Evolutionary conservation across 768 basidiomycete species (phyloP), one percentile per base, ranked within the genome.

Genomic region (Agrocybe chaxingu): DNA sequence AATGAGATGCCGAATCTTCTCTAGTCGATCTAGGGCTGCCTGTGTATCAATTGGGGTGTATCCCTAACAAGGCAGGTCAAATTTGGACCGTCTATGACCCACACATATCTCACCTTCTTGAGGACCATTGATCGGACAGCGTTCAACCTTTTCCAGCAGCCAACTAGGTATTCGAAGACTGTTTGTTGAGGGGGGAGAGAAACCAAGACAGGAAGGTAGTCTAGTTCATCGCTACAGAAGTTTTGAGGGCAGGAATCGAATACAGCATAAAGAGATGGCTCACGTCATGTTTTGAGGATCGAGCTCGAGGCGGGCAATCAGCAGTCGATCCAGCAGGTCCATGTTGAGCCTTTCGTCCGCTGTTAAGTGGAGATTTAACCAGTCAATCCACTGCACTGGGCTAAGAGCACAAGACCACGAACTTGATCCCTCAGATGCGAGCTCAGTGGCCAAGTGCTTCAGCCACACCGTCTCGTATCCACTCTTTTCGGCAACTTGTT

Each of bases 111-210:
- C n/a, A 85, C 89, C 80, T 82, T 88, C 62, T 85, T 90, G 39
- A 80, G 52, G 16, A 90, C 62, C 12, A 75, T 70, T 35, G 75
- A 67, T 51, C 76, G 74, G 10, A 76, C 76, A 6, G 69, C 55
- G 55, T 89, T 87, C 37, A 89, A 57, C n/a, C 95, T 80, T 68
- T 91, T 93, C 96, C 96, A 99, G 60, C 89, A 87, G 13, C 87
- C 87, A 7, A 92, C 78, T 18, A 99, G 76, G 64, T 92, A 98
- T 61, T 97, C 92, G 52, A 96, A 92, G 0, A 82, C 77, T 0
- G 95, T 93, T 66, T 92, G 84, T 48, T 84, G 69, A 7, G 80
- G 56, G 7, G 93, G 92, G 12, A 98, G 71, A 18, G 87, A 87
- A 2, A 88, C 88, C 1, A 91, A 66, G 12, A 90, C 83, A 4